Evolutionary conservation across 129 eudicot species (phyloP).

Genomic region (Flaveria bidentis): DNA sequence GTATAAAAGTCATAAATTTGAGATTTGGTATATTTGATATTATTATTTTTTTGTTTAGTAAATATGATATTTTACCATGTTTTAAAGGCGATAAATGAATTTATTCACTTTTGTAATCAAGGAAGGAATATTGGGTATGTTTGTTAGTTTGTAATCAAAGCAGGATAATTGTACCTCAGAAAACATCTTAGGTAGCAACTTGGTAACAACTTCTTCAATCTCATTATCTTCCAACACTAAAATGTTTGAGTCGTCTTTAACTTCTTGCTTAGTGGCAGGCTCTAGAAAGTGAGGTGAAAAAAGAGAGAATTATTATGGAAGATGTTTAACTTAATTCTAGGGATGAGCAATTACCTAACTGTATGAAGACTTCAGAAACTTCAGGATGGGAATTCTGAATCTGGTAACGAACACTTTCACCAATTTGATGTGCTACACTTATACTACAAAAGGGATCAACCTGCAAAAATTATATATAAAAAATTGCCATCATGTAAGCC

Average conservation of each 20-base stretch:
- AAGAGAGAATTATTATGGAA: background rate
- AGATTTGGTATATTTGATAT: background rate
- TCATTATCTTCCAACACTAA: constrained; percentile 36
- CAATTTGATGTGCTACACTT: constrained; percentile 80
- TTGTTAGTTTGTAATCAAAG: background rate
- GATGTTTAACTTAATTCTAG: background rate
- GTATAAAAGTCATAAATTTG: background rate
- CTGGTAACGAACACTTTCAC: constrained; percentile 70
- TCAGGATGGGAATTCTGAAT: constrained; percentile 75
- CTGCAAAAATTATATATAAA: constrained; percentile 37
- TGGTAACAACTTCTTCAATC: constrained; percentile 46
- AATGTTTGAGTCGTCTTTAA: constrained; percentile 1
- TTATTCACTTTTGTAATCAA: background rate
- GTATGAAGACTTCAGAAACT: constrained; percentile 96
- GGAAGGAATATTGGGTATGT: background rate
- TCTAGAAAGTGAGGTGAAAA: constrained; percentile 42
- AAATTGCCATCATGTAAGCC: background rate
- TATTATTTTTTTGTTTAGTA: background rate
- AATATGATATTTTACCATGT: background rate
- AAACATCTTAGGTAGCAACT: constrained; percentile 56
- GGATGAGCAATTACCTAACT: constrained; percentile 53
- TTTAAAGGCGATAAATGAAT: background rate
- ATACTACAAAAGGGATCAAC: constrained; percentile 86
- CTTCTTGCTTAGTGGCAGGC: constrained; percentile 50
- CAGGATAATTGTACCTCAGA: constrained; percentile 52